Evolutionary conservation across 2,329 filamentous ascomycete species (phyloP), one percentile per base, ranked within the genome.

Genomic region (Teratosphaeria zuluensis): DNA sequence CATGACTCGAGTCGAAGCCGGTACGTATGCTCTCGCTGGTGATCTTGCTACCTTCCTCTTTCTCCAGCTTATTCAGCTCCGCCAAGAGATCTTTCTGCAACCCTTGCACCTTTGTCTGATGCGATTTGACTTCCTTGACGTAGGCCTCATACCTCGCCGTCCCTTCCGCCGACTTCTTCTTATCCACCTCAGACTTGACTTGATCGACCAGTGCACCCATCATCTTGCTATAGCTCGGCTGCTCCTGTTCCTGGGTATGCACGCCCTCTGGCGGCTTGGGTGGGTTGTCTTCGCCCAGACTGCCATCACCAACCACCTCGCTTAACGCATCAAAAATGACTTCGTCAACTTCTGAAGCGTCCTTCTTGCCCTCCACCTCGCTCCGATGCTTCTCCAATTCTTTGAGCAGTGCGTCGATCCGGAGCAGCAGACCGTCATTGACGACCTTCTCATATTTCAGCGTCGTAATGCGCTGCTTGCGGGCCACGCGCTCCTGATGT

Each of bases 131-230:
- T 68, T 94, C 92, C 54, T 82, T 81, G 31, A 95, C 79, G 78
- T 95, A 96, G 56, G 82, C 86, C 54, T 82, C 79, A 70, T 89
- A 91, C 55, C 89, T 78, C 65, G 86, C 64, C 1, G 58, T 28
- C 4, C 68, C 69, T 54, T 73, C 83, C 0, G 82, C 80, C 74
- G 88, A 88, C 21, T 73, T 70, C 70, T 91, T 88, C 70, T 91
- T 88, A 58, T 92, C 89, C 38, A 96, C 80, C 55, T 88, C 84
- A 64, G 89, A 85, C 74, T 96, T 96, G 51, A 97, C 91, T 74
- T 95, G 89, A 69, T 99, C 94, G 21, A 97, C 82, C 67, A 99
- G 75, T n/a, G 87, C 85, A n/a, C 89, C 89, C 88, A 99, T 92
- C 94, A 99, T 99, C 78, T 95, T 90, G 46, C 90, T 94, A 71